Base-by-base conservation (phyloP, 164 flowering plant species). In the Stephania yunnanensis region DNA sequence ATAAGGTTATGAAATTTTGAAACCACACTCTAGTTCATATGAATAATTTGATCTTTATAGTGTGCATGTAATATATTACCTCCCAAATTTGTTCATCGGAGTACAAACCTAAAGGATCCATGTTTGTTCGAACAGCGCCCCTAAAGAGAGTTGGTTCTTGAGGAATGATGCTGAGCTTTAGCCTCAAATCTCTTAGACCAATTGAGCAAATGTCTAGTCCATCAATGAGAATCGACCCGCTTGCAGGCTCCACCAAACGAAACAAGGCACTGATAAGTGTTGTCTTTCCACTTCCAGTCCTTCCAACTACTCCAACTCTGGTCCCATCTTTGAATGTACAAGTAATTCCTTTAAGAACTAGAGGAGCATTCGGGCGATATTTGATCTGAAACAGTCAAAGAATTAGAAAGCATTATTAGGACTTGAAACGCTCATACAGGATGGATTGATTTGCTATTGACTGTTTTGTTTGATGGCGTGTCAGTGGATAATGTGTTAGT, bases 231-330 rank as follows among this genome's bases (percentile, higher is more conserved):
- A 95, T 90, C 67, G 70, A 79, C 44, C 99, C 99, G 44, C 88
- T 80, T 11, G 69, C 81, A 6, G 97, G 95, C 77, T 95, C 99
- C 3, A 93, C 95, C 15, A 91, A 71, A 19, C 98, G 92, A 75
- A 95, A 90, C 80, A 93, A 77, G 63, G 99, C 97, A 74, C 92
- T 86, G 42, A 93, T 86, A 19, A 95, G 79, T 7, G 97, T 92
- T 7, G 92, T 86, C 79, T 95, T 95, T 46, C 98, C 98, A 71
- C 97, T 92, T 78, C 98, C 97, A 0, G 98, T 95, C 75, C 98
- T 85, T 77, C 97, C 98, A 15, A 95, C 99, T 19, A 95, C 86
- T 72, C 97, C 98, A 12, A 92, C 89, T 80, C 92, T 84, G 11
- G 79, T 86, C 72, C 95, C 94, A 77, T 86, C 97, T 70, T 82